Evolutionary conservation across 768 basidiomycete genomes (phyloP).

Genomic region (Boletus rubescentipes): DNA sequence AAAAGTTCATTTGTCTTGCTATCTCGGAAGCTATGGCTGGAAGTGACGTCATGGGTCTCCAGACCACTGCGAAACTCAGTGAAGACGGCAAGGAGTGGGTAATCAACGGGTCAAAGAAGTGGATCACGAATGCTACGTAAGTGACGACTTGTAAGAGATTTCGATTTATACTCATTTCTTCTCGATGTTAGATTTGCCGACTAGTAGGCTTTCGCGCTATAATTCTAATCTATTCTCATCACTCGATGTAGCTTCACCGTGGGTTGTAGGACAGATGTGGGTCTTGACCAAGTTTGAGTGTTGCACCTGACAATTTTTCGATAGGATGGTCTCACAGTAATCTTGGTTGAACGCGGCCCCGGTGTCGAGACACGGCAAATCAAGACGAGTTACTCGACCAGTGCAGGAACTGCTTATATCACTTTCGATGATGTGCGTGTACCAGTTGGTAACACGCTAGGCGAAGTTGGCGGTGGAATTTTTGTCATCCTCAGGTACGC

Average conservation of each 20-base stretch:
- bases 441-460: conserved; percentile 83
- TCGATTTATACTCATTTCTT: conserved; percentile 1
- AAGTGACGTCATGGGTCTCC: conserved; percentile 63
- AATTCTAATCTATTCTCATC: background rate
- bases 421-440: conserved; percentile 85
- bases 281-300: conserved; percentile 19
- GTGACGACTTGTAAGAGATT: conserved; percentile 11
- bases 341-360: conserved; percentile 60
- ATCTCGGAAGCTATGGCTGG: conserved; percentile 78
- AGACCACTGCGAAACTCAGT: conserved; percentile 59
- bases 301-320: conserved; percentile 19
- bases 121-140: conserved; percentile 60
- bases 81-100: conserved; percentile 69
- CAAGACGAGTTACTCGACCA: conserved; percentile 81
- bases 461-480: conserved; percentile 57
- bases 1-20: conserved; percentile 72
- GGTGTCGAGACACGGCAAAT: conserved; percentile 67
- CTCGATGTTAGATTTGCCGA: conserved; percentile 40
- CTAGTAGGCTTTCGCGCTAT: conserved; percentile 16
- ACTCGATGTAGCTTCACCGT: conserved; percentile 53
- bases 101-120: conserved; percentile 76
- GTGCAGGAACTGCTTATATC: conserved; percentile 85
- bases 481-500: conserved; percentile 56
- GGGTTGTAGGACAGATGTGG: conserved; percentile 54
- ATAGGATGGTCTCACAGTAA: conserved; percentile 60